A percentile compares a stretch with the other conserved stretches of the same genome.
phyloP scores from a whole-genome alignment of 169 alveolate species.

The Plasmodium gonderi region DNA sequence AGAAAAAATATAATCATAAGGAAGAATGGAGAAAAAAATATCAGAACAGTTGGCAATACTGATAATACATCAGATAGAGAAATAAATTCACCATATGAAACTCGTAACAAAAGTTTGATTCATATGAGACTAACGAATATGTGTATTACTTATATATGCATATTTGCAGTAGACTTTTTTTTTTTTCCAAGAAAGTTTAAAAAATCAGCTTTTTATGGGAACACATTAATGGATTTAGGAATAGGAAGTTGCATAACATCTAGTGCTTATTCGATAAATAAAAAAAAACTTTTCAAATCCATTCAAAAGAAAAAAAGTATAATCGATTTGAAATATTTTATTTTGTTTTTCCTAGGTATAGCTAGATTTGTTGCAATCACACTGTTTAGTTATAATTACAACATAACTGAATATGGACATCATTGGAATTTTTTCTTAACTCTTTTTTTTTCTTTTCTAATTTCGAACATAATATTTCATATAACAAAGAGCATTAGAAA shows the following conservation, averaged over 20 bases:
- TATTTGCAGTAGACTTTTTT: conserved; percentile 64
- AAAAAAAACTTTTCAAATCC: background rate
- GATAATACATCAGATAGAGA: background rate
- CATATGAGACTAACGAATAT: conserved; percentile 12
- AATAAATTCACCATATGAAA: background rate
- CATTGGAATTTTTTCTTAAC: conserved; percentile 66
- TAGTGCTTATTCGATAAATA: conserved; percentile 36
- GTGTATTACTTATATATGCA: conserved; percentile 32
- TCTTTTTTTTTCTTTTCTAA: conserved; percentile 6
- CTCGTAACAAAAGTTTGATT: background rate
- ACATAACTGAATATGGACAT: conserved; percentile 51
- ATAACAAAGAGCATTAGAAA: background rate
- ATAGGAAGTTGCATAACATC: conserved; percentile 40
- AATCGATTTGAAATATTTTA: conserved; percentile 28
- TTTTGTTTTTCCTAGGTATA: conserved; percentile 36
- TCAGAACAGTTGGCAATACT: background rate
- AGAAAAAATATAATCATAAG: background rate
- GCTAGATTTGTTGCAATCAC: conserved; percentile 20
- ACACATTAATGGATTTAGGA: conserved; percentile 64
- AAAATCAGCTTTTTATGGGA: conserved; percentile 42
- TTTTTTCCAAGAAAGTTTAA: conserved; percentile 57
- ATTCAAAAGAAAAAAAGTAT: background rate
- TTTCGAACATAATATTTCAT: background rate
- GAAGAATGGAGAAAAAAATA: background rate
- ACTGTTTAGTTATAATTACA: conserved; percentile 30